A percentile compares a stretch with the other conserved stretches of the same genome.
Conservation (phyloP, 2,329 filamentous ascomycete species). For the Pseudogymnoascus sp. region DNA sequence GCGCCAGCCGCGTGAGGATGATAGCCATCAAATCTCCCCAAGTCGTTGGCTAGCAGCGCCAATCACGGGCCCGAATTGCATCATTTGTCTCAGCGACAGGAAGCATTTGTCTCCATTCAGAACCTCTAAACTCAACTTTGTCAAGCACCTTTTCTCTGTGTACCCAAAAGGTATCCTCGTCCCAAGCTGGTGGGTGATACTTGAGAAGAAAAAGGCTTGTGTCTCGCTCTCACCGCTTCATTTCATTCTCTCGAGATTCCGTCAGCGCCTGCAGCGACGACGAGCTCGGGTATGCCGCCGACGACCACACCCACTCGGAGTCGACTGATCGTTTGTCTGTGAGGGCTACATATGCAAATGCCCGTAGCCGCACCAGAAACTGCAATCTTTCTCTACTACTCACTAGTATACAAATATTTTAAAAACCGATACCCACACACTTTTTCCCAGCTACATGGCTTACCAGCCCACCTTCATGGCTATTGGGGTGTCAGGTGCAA, state of each 20-base stretch:
- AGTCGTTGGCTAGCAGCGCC: background rate
- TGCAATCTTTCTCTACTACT: background rate
- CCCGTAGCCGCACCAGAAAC: background rate
- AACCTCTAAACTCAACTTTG: background rate
- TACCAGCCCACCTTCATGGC: background rate
- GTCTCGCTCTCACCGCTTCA: background rate
- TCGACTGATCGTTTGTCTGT: background rate
- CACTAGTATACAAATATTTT: background rate
- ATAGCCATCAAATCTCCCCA: slow-evolving; percentile 1
- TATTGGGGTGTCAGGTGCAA: background rate
- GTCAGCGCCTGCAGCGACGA: slow-evolving; percentile 1
- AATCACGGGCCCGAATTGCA: background rate
- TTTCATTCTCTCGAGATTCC: background rate
- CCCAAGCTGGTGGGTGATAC: background rate
- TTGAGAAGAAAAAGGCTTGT: background rate
- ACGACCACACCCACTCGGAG: slow-evolving; percentile 1
- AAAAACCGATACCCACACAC: background rate
- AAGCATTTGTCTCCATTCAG: slow-evolving; percentile 1
- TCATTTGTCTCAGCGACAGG: background rate
- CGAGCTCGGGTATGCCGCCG: background rate
- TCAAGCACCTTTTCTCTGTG: background rate
- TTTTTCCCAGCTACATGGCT: background rate
- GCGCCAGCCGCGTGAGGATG: background rate
- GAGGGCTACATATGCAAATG: background rate
- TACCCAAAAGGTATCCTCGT: background rate